Base-by-base conservation (phyloP, 345 rosid genomes). In the Capsella bursapastoris region DNA sequence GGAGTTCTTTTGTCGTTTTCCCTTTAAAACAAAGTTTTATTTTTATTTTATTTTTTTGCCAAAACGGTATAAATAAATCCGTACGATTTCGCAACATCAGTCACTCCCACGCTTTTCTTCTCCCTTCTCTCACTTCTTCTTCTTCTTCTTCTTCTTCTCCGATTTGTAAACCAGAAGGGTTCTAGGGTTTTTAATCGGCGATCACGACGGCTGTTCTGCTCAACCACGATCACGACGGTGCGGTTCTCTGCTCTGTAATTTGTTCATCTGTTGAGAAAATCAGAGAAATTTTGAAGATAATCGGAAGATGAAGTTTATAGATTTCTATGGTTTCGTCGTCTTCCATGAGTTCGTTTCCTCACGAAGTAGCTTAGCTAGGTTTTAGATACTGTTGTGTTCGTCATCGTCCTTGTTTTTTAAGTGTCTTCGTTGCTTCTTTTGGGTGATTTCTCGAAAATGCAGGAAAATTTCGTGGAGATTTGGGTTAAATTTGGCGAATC, bases 81-180 rank as follows among this genome's bases (percentile, higher is more conserved):
- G 49, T 45, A 45, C 49, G 15, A 45, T 5, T 45, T 45, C 49
- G 15, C 49, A 45, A 45, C 18, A 8, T 45, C 8, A 14, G 49
- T 45, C 49, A 45, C 49, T 45, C 49, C 49, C 49, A 45, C 16
- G 49, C 49, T 45, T 45, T 45, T 45, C 49, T 45, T 45, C 49
- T 45, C 18, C 14, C 45, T 41, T 41, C 44, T 13, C 44, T 18
- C 22, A 0, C 22, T 18, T 2, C 4, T 4, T 10, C 13, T 13
- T 44, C 13, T 3, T 9, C 13, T 43, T 4, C 5, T 3, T 43
- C 48, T 10, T 40, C 14, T 14, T 12, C 48, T 44, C 5, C 16
- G 35, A 32, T 44, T 44, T 5, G 5, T 44, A 4, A 5, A 14
- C n/a, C 7, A 5, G 5, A 45, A 14, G 49, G 16, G n/a, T 43